phyloP scores from a whole-genome alignment of 805 yeast genomes.

The Dipodascus geniculatus region DNA sequence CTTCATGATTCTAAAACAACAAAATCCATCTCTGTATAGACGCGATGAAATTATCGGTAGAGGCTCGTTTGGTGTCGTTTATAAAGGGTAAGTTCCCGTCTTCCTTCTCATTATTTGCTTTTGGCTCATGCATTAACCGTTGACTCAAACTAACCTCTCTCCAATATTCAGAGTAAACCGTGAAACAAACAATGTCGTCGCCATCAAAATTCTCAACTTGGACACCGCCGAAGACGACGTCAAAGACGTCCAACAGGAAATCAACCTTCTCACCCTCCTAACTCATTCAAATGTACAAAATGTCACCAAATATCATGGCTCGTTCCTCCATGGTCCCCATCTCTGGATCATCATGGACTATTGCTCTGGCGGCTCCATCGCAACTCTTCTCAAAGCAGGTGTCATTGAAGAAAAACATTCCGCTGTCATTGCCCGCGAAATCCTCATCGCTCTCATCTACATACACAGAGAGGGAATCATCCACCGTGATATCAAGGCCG shows the following conservation, averaged over 20 bases:
- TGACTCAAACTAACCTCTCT: neutral
- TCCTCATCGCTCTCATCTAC: conserved; percentile 61
- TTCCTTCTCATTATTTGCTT: no score
- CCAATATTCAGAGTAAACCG: conserved; percentile 14
- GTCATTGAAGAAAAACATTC: conserved; percentile 73
- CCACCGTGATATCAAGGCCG: conserved; percentile 94
- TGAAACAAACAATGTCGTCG: conserved; percentile 65
- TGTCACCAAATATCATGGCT: conserved; percentile 85
- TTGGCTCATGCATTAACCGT: no score
- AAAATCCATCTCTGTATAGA: conserved; percentile 36
- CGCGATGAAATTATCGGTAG: conserved; percentile 88
- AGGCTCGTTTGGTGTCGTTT: conserved; percentile 95
- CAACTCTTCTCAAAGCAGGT: conserved; percentile 80
- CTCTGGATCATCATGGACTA: conserved; percentile 97
- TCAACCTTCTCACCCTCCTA: conserved; percentile 71
- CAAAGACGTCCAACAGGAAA: conserved; percentile 85
- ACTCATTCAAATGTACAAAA: conserved; percentile 68
- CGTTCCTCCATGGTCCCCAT: conserved; percentile 76
- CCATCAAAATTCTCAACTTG: conserved; percentile 82
- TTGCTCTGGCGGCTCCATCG: conserved; percentile 91
- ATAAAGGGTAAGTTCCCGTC: conserved; percentile 46
- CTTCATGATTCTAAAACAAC: neutral
- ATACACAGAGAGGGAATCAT: conserved; percentile 87
- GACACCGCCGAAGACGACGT: conserved; percentile 94
- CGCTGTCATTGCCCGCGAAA: conserved; percentile 72